Base-by-base conservation (phyloP, 495 filamentous ascomycete species). In the Trichoderma parareesei region DNA sequence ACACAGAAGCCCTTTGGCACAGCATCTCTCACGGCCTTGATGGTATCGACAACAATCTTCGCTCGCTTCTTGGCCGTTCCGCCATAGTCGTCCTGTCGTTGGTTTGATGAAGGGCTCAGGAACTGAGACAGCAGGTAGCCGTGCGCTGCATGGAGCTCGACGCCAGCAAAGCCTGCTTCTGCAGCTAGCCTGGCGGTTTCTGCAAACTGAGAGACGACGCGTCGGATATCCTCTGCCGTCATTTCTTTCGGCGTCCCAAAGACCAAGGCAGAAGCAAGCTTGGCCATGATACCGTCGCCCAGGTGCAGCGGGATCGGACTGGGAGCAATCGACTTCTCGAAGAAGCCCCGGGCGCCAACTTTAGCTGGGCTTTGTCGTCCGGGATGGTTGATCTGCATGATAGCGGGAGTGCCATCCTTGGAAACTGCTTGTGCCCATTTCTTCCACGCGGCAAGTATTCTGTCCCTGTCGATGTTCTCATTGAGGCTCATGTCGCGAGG, bases 111-210 rank as follows among this genome's bases (percentile, higher is more conserved):
- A 65, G 86, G 84, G 67, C 87, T 87, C 11, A 75, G 77, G 71
- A 92, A 92, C 69, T 92, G 89, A 68, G 91, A 87, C 62, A 89
- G 73, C 59, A 92, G 73, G 68, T 89, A 91, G 5, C 89, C 89
- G 67, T 92, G 90, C 0, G 87, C 87, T 18, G 76, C 84, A 70
- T 90, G 87, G 64, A 90, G 78, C 72, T 91, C 89, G 13, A 92
- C 88, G 33, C 88, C 88, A 68, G 90, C 89, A 64, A 90, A 91
- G 11, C 89, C 89, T 0, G 86, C 87, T 74, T 78, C 64, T 73
- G 69, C 5, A 57, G 44, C 14, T 81, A 75, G 67, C 81, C 78
- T 14, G 80, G 79, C 3, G 49, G 83, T 71, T 59, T 85, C 79
- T 40, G 72, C 83, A 0, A 77, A 78, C 11, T 82, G 79, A 66